Evolutionary conservation across 1,139 yeast species (phyloP), one percentile per base, ranked within the genome.

Genomic region (Saccharomyces hybrid): DNA sequence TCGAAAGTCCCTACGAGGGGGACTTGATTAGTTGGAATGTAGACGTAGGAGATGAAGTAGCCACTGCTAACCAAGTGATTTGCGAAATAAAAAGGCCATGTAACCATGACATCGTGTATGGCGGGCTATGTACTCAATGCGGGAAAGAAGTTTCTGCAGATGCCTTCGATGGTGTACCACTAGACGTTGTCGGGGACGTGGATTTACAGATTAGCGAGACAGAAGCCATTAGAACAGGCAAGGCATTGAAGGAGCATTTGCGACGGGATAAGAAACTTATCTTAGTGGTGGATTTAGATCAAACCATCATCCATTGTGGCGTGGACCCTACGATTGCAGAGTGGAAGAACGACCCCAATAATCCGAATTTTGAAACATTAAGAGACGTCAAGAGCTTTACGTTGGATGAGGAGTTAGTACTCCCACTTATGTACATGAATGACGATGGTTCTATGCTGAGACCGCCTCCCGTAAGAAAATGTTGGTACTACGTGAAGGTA

Each of bases 281-380:
- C 47, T 76, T 93, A 56, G 99, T 93, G 51, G 99, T 93, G 11
- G 99, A 93, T 75, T 77, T 93, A 59, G 99, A 93, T 73, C 99
- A 95, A 71, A 95, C 99, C 0, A 96, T 93, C 6, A 93, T 93
- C 44, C 99, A 93, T 68, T 97, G 98, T 44, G 93, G 98, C 3
- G 97, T 91, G 26, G 99, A 93, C 68, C 97, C 98, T 0, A 90
- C 97, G 0, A 96, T 93, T 42, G 95, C 95, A 1, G 96, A 89
- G 67, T 93, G 99, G 99, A 91, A 88, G 77, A 78, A 78, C 57
- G 97, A 93, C 64, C 86, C 91, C 2, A 69, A 77, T 4, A 88
- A 89, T 64, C 96, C 97, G 14, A 90, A 93, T 65, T 86, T 87
- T 66, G 84, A 83, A 3, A 85, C 95, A 1, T 83, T 93, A 30